Evolutionary conservation across 116 monocot genomes (phyloP), one percentile per base, ranked within the genome.

Genomic region (Phalaenopsis hybrid): DNA sequence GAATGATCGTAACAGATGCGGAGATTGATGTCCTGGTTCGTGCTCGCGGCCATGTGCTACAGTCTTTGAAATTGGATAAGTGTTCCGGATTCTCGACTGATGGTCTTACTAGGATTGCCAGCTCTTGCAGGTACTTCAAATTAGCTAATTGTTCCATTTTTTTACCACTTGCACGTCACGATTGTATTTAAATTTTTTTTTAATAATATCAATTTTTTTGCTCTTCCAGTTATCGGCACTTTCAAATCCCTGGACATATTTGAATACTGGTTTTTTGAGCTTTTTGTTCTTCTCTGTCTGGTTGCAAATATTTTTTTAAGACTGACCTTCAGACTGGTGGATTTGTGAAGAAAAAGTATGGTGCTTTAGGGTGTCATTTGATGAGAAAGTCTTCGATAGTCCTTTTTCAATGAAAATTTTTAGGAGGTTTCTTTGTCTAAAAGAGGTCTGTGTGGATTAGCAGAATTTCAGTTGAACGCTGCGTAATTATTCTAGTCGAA

Each of bases 21-120:
- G 93, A 93, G 61, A 84, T 93, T 44, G 68, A 17, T 12, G 48
- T 87, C 16, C 82, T 93, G 34, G 89, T 85, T 41, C 13, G 79
- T 16, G 84, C 81, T 16, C 80, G 85, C 55, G 89, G 89, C 0
- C 89, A 69, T 45, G 83, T 87, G 80, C 84, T 93, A 33, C 11
- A 82, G 50, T 43, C 84, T 31, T 76, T 93, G 68, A 90, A 89
- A 86, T 84, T 93, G 5, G 93, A 93, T 57, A 90, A 88, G 76
- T 93, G 93, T 75, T 87, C 85, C 0, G 93, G 93, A 11, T 93
- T 93, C 81, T 89, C 91, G 0, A 93, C 93, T 0, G 82, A 87
- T 76, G 85, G 82, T 11, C 89, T 93, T 79, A 23, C 86, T 9
- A 75, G 81, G 15, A 75, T 91, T 44, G 87, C 92, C 48, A 76